Evolutionary conservation across 129 eudicot genomes (phyloP), one percentile per base, ranked within the genome.

Genomic region (Helichrysum umbraculigerum): DNA sequence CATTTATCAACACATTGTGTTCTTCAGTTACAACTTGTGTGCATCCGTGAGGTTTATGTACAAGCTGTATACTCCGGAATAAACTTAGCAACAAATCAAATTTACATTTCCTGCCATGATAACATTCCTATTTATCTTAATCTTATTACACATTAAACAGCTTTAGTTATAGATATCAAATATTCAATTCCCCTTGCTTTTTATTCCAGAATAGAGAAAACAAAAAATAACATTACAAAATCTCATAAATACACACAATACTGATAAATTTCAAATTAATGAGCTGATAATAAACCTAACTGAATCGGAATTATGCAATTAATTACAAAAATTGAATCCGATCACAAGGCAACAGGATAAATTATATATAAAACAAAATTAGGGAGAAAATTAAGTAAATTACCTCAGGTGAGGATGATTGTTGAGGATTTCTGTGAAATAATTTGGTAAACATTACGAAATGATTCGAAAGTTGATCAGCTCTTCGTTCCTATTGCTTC

Each of bases 381-480:
- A 47, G 29, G 77, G 29, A 65, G 57, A 56, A 37, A 66, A 64
- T 70, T 74, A 86, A 60, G 12, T 29, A 10, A 29, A 29, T 11
- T 28, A 63, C 68, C 68, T 63, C 76, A 42, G 56, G 61, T 63
- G 44, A 47, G 51, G 82, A 65, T 57, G 85, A 29, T 69, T 81
- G 79, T 37, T 72, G 81, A 34, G 75, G 68, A 70, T 63, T 39
- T 81, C 81, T 88, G 29, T 88, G 76, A 72, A 88, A 86, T 50
- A 90, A 79, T 83, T 90, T 86, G 50, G 86, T 22, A 61, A 88
- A 72, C 96, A 88, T 90, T 15, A 19, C 78, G 64, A 30, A 56
- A 56, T 22, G 57, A 74, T 39, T 76, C 52, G 73, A 50, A 78
- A 64, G 1, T 65, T 57, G 44, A 71, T 15, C 73, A 78, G 76